Percentiles rank a stretch among this genome's conserved stretches.
Evolutionary conservation across 345 rosid species (phyloP).

Genomic region (Gossypium longicalyx): DNA sequence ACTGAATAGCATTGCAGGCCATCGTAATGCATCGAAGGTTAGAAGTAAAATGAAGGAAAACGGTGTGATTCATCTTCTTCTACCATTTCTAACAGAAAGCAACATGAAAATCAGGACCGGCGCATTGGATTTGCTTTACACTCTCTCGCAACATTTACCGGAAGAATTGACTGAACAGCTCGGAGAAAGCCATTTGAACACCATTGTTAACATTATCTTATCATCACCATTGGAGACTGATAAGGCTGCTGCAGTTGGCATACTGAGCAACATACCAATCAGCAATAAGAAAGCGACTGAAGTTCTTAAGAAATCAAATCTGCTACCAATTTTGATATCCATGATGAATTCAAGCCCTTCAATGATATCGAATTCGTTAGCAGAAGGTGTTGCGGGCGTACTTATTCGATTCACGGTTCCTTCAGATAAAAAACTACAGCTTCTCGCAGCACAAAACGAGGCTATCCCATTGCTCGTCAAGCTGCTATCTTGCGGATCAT

Average conservation of each 20-base stretch:
- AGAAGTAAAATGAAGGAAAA: conserved; percentile 62
- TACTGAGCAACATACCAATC: conserved; percentile 50
- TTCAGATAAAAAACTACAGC: conserved; percentile 59
- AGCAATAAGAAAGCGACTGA: conserved; percentile 48
- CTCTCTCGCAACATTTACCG: conserved; percentile 43
- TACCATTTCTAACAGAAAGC: conserved; percentile 54
- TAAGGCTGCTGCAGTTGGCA: conserved; percentile 55
- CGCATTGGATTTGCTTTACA: conserved; percentile 49
- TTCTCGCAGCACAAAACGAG: conserved; percentile 44
- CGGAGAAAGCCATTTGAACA: conserved; percentile 34
- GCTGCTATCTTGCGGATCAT: conserved; percentile 39
- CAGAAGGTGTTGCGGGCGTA: conserved; percentile 19
- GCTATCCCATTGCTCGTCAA: conserved; percentile 53
- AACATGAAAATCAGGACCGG: conserved; percentile 39
- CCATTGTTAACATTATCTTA: conserved; percentile 34
- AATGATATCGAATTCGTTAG: neutral
- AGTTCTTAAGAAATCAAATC: conserved; percentile 30
- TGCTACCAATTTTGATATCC: conserved; percentile 47
- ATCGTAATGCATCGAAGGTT: conserved; percentile 46
- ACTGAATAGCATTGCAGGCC: conserved; percentile 51
- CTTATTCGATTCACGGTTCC: conserved; percentile 52
- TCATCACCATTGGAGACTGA: conserved; percentile 35
- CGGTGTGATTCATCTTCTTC: conserved; percentile 54
- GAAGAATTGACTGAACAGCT: conserved; percentile 54
- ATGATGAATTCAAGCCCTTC: conserved; percentile 24